Base-by-base conservation (phyloP, 1,284 basidiomycete genomes). In the Sporisorium scitamineum region DNA sequence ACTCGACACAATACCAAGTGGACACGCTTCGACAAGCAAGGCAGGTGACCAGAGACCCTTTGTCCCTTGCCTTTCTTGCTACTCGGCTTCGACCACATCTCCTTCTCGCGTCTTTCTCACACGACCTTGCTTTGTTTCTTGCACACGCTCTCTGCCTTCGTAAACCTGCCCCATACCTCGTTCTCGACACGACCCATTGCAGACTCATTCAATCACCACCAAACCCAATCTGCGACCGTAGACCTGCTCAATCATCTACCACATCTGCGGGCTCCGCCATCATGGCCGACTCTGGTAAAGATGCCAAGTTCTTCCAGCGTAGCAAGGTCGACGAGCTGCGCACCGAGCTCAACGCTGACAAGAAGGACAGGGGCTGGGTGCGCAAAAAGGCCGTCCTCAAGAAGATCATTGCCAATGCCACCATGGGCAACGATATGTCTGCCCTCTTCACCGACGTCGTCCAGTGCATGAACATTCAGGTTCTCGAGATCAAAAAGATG, bases 401-500 rank as follows among this genome's bases (percentile, higher is more conserved):
- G 56, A 82, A 82, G 63, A 83, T 85, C 70, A 84, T 86, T 34
- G 85, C 85, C 44, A 86, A 86, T 61, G 83, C 83, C 9, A 85
- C 85, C 22, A 84, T 86, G 85, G 85, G 84, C 59, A 85, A 98
- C 93, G 85, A 86, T 67, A 86, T 99, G 96, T 97, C 94, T 20
- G 90, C 92, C 26, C 88, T 97, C 76, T 96, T 95, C 87, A 89
- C 90, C 20, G 94, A 96, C 80, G 93, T 97, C 55, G 91, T 95
- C 14, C 69, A 68, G 81, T 95, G 93, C 83, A 88, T 97, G 67
- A 92, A 92, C 45, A 94, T 93, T 9, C 93, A 94, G 37, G 87
- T 95, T 9, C 89, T 99, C 41, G 97, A 99, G 86, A 96, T 99
- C 86, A 99, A 99, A 89, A 99, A 99, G 89, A 98, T 96, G 79